phyloP scores from a whole-genome alignment of 2,329 filamentous ascomycete genomes.

The Neospermospora avenae region DNA sequence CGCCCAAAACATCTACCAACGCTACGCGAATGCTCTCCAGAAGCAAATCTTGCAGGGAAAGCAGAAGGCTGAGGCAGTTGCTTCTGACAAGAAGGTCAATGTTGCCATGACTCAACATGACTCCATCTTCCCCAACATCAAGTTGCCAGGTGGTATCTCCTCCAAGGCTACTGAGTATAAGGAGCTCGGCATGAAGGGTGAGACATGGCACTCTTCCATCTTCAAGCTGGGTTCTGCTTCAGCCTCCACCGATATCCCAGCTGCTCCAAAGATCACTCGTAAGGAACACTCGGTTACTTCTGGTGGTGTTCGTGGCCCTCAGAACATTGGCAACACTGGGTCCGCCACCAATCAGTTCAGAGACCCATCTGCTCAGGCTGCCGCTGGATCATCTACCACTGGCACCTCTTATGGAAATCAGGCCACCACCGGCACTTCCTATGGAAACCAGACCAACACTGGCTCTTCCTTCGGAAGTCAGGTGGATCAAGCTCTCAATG shows the following conservation, averaged over 20 bases:
- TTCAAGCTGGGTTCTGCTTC: slow-evolving; percentile 81
- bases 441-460: slow-evolving; percentile 12
- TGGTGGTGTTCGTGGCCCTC: slow-evolving; percentile 28
- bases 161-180: slow-evolving; percentile 93
- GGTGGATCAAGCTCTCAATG: slow-evolving; percentile 30
- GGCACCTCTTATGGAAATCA: slow-evolving; percentile 25
- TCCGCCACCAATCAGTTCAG: slow-evolving; percentile 18
- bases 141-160: slow-evolving; percentile 83
- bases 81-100: slow-evolving; percentile 73
- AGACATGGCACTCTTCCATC: slow-evolving; percentile 91
- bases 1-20: slow-evolving; percentile 78
- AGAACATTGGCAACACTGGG: slow-evolving; percentile 27
- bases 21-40: slow-evolving; percentile 75
- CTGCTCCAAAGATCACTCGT: slow-evolving; percentile 49
- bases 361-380: slow-evolving; percentile 14
- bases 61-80: slow-evolving; percentile 67
- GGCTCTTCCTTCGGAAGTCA: slow-evolving; percentile 25
- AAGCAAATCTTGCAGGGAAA: slow-evolving; percentile 71
- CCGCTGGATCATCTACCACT: slow-evolving; percentile 29
- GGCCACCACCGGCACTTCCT: neutral
- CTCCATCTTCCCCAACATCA: slow-evolving; percentile 86
- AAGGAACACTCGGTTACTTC: slow-evolving; percentile 41
- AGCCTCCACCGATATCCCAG: slow-evolving; percentile 69
- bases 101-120: slow-evolving; percentile 83
- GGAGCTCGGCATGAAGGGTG: slow-evolving; percentile 80